Base-by-base conservation (phyloP, 768 basidiomycete species). In the Rhizopogon sp. region DNA sequence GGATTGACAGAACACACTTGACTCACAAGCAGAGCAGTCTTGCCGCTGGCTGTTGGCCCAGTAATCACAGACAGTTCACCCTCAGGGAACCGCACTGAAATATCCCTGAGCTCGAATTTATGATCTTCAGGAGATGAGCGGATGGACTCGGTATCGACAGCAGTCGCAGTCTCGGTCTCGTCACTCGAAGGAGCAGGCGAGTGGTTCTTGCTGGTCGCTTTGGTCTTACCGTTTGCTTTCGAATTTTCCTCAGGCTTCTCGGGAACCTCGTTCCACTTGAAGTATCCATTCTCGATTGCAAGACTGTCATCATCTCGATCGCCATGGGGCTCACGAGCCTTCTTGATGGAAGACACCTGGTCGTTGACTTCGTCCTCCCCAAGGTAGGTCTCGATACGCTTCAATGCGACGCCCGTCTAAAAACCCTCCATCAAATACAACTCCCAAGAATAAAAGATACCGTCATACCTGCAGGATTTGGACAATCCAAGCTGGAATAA, bases 401-500 rank as follows among this genome's bases (percentile, higher is more conserved):
- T 70, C 37, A 87, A 64, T 1, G 84, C 77, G 3, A 88, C 84
- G 17, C 76, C 70, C 0, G 81, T 77, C 71, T 84, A 46, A 28
- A 54, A 7, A n/a, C 7, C 28, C 16, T n/a, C 47, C 11, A 50
- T 43, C 25, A n/a, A 11, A 41, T 9, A 46, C 47, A 43, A 37
- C n/a, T 20, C 29, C 20, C 8, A 9, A 6, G 6, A 17, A 20
- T 31, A 6, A 20, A 52, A 14, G 53, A 28, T 11, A 50, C 13
- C 13, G 25, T 6, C 57, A 53, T 51, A 68, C 75, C 65, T 89
- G 87, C 3, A 93, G 76, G 22, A 93, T 74, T 46, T 89, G 83
- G 7, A 94, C 87, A 44, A 89, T 81, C 78, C 83, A 93, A 7
- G 81, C 74, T 0, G 93, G 93, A 46, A 96, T 84, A 29, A 89